Base-by-base conservation (phyloP, 108 stramenopile genomes). In the Pelagomonas calceolata region DNA sequence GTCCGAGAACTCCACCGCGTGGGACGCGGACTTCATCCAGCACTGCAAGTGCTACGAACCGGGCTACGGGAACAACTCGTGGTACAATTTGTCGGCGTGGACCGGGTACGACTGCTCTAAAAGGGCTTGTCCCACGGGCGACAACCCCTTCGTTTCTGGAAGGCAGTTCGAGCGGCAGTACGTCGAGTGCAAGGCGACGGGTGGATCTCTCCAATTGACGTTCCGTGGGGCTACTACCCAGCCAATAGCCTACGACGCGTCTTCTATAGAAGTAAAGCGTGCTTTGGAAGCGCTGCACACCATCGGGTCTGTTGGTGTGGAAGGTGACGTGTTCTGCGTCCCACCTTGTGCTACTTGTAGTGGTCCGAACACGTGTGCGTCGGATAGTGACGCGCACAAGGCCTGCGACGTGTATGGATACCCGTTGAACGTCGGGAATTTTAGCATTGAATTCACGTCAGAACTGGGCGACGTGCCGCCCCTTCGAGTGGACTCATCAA, bases 31-130 rank as follows among this genome's bases (percentile, higher is more conserved):
- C 32, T 35, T 60, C 68, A n/a, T 85, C 30, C 67, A 78, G 31
- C 84, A 83, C 37, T 87, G 86, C 76, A 64, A 81, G 35, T 87
- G 86, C 73, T 85, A 87, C 66, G 32, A 39, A 14, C 60, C 34
- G 32, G 63, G 70, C 63, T 71, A 71, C 70, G 4, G 12, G 0
- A 36, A 71, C 70, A 36, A 36, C 63, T 7, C 36, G 14, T 36
- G 26, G 35, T 4, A 36, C 63, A 71, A 71, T 35, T 0, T 65
- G 17, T 36, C 37, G 12, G 85, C 78, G 29, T 84, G 73, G 68
- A 66, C 29, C 60, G 87, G 85, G 33, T 77, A 82, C 67, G 87
- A 84, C 63, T 88, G 87, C 82, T 75, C 77, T 15, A 32, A 65
- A 65, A 64, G 78, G 12, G 31, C 10, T 32, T 88, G 87, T 63